A percentile compares a stretch with the other conserved stretches of the same genome.
phyloP scores from a whole-genome alignment of 1,139 yeast genomes.

The Saccharomyces hybrid region DNA sequence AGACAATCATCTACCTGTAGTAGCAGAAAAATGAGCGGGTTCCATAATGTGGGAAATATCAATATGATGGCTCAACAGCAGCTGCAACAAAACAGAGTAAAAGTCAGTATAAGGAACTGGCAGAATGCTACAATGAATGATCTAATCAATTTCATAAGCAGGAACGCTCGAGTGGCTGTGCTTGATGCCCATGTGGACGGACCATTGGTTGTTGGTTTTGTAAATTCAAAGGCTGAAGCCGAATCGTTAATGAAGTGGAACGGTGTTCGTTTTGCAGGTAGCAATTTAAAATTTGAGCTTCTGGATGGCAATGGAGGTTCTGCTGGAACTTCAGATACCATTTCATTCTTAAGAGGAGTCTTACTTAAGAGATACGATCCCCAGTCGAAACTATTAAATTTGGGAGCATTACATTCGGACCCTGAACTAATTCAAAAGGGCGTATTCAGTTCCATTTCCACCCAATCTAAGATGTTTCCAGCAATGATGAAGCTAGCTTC shows the following conservation, averaged over 20 bases:
- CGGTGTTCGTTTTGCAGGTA: conserved; percentile 80
- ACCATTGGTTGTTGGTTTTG: conserved; percentile 48
- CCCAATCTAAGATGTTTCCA: conserved; percentile 75
- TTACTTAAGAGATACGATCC: conserved; percentile 61
- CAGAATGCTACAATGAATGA: conserved; percentile 68
- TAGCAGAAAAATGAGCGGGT: conserved; percentile 25
- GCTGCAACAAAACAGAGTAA: conserved; percentile 21
- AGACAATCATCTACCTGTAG: neutral
- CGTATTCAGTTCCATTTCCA: conserved; percentile 49
- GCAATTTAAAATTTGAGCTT: conserved; percentile 48
- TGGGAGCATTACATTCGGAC: conserved; percentile 63
- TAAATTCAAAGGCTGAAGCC: conserved; percentile 49
- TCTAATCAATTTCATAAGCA: conserved; percentile 56
- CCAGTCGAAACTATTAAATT: conserved; percentile 56
- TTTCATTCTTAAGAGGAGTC: conserved; percentile 55
- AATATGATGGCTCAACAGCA: conserved; percentile 26
- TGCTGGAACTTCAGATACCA: conserved; percentile 38
- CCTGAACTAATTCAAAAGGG: conserved; percentile 55
- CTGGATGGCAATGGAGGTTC: conserved; percentile 23
- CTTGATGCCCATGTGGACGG: conserved; percentile 42
- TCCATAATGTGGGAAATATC: conserved; percentile 26
- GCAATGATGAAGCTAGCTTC: conserved; percentile 82
- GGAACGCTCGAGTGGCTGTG: conserved; percentile 57
- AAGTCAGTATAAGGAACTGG: conserved; percentile 57
- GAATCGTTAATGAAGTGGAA: conserved; percentile 51